Evolutionary conservation across 352 stramenopile species (phyloP).

Genomic region (Globisporangium echinulatum): DNA sequence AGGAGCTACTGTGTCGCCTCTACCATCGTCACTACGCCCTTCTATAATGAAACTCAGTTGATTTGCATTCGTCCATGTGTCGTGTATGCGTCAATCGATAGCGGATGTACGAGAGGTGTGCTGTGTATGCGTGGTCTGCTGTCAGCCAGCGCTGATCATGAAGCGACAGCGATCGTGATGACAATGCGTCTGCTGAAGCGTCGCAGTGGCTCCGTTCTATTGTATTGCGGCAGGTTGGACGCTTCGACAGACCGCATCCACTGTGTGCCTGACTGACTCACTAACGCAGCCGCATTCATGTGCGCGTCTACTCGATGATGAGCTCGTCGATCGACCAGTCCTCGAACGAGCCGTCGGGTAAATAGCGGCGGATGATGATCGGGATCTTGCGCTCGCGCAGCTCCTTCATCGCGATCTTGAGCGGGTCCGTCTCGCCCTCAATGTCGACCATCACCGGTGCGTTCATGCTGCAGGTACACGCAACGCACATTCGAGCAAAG

Average conservation of each 20-base stretch:
- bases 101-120: no score
- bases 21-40: no score
- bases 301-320: constrained; percentile 92
- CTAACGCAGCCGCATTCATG: no score
- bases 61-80: no score
- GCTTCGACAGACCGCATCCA: no score
- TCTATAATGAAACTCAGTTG: no score
- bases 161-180: no score
- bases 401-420: constrained; percentile 99
- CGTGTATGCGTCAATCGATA: no score
- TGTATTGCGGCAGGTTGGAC: background rate
- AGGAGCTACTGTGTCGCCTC: no score
- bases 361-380: constrained; percentile 98
- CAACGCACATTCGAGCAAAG: no score
- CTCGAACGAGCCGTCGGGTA: constrained; percentile 98
- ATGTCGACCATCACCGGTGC: constrained; percentile 95
- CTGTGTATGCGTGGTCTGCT: no score
- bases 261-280: background rate
- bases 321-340: constrained; percentile 99
- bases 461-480: constrained; percentile 80
- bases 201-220: constrained; percentile 5
- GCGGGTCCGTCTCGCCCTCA: constrained; percentile 97
- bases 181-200: background rate
- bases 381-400: constrained; percentile 98
- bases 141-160: no score